A percentile compares a stretch with the other conserved stretches of the same genome.
Evolutionary conservation across 225 moss, liverwort and hornwort species (phyloP).

Genomic region (Neckera pumila): DNA sequence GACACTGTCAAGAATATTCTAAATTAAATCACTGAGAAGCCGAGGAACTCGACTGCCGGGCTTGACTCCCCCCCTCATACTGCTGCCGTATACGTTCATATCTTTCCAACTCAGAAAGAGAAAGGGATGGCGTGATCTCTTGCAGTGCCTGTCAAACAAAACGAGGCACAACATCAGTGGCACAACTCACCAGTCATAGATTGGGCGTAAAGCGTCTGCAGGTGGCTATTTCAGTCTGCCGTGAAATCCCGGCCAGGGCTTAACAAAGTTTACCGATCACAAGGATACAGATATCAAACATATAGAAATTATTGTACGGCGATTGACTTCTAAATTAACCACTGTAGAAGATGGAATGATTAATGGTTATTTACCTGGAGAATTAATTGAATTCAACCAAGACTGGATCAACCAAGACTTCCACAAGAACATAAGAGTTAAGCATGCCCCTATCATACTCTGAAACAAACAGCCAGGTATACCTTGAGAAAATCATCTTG

Average conservation of each 20-base stretch:
- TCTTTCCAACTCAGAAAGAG: conserved; percentile 68
- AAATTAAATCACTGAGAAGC: background rate
- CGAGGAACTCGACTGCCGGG: background rate
- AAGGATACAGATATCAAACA: background rate
- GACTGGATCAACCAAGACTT: background rate
- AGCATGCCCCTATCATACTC: background rate
- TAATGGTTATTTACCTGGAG: background rate
- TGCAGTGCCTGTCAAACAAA: conserved; percentile 50
- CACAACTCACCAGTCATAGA: background rate
- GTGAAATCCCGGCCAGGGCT: background rate
- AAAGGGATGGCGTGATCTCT: conserved; percentile 83
- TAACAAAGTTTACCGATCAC: background rate
- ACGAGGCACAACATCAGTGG: background rate
- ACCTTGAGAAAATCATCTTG: conserved; percentile 93
- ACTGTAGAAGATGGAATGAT: background rate
- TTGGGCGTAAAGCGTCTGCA: background rate
- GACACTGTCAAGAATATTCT: background rate
- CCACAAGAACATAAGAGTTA: background rate
- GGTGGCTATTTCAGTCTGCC: background rate
- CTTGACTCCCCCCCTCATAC: conserved; percentile 38
- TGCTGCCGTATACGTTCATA: conserved; percentile 80
- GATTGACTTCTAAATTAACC: background rate
- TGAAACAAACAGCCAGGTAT: background rate
- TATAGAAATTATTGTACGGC: background rate
- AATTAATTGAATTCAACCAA: background rate